Evolutionary conservation across 768 basidiomycete genomes (phyloP), one percentile per base, ranked within the genome.

Genomic region (Serendipita sp.): DNA sequence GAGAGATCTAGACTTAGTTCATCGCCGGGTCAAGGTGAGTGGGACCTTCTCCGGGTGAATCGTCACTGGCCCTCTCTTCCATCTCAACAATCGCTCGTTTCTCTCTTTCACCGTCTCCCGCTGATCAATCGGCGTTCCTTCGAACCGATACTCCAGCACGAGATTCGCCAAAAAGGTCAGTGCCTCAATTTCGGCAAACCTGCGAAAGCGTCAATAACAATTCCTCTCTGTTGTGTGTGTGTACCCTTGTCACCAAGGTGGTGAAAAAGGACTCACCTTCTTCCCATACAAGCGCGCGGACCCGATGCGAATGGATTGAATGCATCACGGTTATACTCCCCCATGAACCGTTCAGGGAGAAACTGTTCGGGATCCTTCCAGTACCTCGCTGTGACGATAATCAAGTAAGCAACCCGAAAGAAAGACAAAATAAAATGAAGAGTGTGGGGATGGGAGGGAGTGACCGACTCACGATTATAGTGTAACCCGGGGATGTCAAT

Each of bases 381-480:
- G 53, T 58, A 58, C 28, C 28, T 58, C 24, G 53, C 53, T 58
- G 28, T 14, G 34, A 38, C 4, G 17, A 48, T 17, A 17, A n/a
- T 28, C n/a, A 20, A n/a, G 17, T 48, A 20, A 48, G 17, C 2
- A 42, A 4, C 26, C 41, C 7, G 48, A 61, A 17, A 33, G 14
- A 14, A 38, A 5, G 34, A 5, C 34, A 38, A 14, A 7, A 20
- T n/a, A n/a, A n/a, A n/a, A n/a, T n/a, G n/a, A n/a, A n/a, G n/a
- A n/a, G n/a, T n/a, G n/a, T n/a, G n/a, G n/a, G n/a, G n/a, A n/a
- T n/a, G n/a, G n/a, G n/a, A n/a, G n/a, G n/a, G n/a, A n/a, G n/a
- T n/a, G n/a, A n/a, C n/a, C n/a, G 45, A 63, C 62, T 33, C 4
- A 63, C 62, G 62, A 30, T 63, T 63, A 30, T 63, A 63, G 24